Base-by-base conservation (phyloP, 2,329 filamentous ascomycete species). In the Colletotrichum tamarilloi region DNA sequence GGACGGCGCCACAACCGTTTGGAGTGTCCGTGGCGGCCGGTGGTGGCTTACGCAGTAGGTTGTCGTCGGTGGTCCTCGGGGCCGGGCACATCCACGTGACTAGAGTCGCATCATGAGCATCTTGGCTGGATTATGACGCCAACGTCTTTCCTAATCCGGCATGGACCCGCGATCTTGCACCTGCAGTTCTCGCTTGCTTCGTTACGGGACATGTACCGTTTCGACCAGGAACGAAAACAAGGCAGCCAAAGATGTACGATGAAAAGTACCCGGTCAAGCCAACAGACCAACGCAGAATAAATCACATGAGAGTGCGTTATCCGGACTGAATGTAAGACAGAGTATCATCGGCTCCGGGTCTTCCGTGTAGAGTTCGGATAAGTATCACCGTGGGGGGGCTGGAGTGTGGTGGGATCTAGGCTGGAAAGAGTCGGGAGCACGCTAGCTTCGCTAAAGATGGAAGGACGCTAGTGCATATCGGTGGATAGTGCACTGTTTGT, bases 401-500 rank as follows among this genome's bases (percentile, higher is more conserved):
- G 57, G 62, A 57, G 63, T 32, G 56, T 42, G 52, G 65, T 60
- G 32, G 57, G 49, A 59, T 32, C 22, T n/a, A 49, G n/a, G 42
- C 42, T 49, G 16, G 42, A 49, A 49, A 49, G 42, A 49, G 42
- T 49, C 42, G 22, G 12, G n/a, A 38, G 30, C 22, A 60, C 12
- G n/a, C 64, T 59, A 32, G 42, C 46, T 52, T 67, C 64, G 42
- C 69, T 59, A 16, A 64, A 68, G 42, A 55, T 53, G 65, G 59
- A 72, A 64, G 16, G 14, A 22, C 66, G 42, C 70, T 73, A 73
- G 70, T 55, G 38, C 42, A 22, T 4, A 35, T 64, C 38, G 14
- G 70, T 60, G 55, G 55, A 32, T 70, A 26, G 28, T 28, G 70
- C 70, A 65, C 67, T 70, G 66, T 73, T 73, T 73, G 70, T 73